Evolutionary conservation across 352 stramenopile species (phyloP), one percentile per base, ranked within the genome.

Genomic region (Phytophthora boehmeriae): DNA sequence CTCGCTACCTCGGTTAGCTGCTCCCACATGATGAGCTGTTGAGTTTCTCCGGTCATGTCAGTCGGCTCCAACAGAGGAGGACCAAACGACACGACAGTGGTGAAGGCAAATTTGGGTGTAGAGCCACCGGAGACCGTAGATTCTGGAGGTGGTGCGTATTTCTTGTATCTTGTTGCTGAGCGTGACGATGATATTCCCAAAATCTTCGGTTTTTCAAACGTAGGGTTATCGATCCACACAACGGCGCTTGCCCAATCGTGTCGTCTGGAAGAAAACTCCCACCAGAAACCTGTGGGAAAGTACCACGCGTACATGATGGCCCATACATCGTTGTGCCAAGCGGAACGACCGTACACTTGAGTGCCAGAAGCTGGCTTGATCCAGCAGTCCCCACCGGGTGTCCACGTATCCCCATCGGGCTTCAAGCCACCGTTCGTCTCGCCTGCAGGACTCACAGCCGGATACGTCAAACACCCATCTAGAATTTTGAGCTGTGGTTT

Each of bases 141-240:
- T n/a, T n/a, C 32, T 8, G 8, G 14, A 16, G 35, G 10, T 6
- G 35, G 35, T 20, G 14, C 35, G 6, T 5, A 20, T 4, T 13
- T 42, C 35, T 13, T 42, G 35, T 42, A 42, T 17, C 19, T 42
- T 4, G 6, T 42, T 6, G 16, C 35, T 20, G 10, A 8, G n/a
- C 10, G 14, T 13, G 46, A 53, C 14, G 42, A 28, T 10, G 46
- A 53, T 10, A 53, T 4, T 23, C 46, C 46, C 14, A 53, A 8
- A 9, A 53, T 27, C 9, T 8, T 41, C 0, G 46, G 46, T 20
- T 14, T 43, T 5, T 28, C 30, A 1, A 53, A 0, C 1, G 34
- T 17, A 5, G 54, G 42, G 13, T 61, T 61, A 5, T 61, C 54
- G 16, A 61, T 27, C 54, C 54, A 61, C 5, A 61, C n/a, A n/a